A percentile compares a stretch with the other conserved stretches of the same genome.
Evolutionary conservation across 192 early-diverging fungal species (phyloP).

Genomic region (Backusella australiensis): DNA sequence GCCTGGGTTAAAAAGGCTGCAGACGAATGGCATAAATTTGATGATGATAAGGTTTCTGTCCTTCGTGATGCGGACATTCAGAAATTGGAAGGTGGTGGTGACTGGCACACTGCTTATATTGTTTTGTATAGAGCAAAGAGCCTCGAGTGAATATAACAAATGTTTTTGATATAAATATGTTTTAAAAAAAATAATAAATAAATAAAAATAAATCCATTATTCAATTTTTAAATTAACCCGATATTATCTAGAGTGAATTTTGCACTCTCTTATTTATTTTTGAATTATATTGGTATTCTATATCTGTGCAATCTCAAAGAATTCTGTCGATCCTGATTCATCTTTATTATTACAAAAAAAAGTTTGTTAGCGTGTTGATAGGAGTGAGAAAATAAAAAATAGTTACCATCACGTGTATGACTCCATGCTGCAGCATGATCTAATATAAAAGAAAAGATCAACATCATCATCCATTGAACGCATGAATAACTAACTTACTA

Average conservation of each 20-base stretch:
- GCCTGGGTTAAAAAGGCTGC: conserved; percentile 84
- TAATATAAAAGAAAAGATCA: neutral
- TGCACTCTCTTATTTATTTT: neutral
- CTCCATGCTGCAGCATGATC: neutral
- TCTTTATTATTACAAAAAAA: neutral
- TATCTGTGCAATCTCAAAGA: neutral
- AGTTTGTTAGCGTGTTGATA: neutral
- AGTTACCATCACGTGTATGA: neutral
- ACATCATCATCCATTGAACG: neutral
- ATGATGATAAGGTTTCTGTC: conserved; percentile 92
- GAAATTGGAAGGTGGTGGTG: conserved; percentile 90
- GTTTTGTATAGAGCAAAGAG: conserved; percentile 82
- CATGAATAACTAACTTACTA: neutral
- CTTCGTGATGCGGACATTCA: conserved; percentile 84
- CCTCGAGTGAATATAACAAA: conserved; percentile 35
- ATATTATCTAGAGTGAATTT: neutral
- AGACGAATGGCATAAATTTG: conserved; percentile 84
- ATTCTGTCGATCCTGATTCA: neutral
- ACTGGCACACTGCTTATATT: conserved; percentile 87
- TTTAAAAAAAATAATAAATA: neutral
- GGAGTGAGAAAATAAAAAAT: neutral
- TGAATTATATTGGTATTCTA: neutral
- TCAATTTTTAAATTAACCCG: too few relatives aligned
- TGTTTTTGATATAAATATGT: too few relatives aligned
- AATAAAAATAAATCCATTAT: neutral